These are phyloP conservation scores for Rhizopogon vesiculosus DNA, from an alignment of 768 basidiomycete species.

Conservation along the genomic window DNA sequence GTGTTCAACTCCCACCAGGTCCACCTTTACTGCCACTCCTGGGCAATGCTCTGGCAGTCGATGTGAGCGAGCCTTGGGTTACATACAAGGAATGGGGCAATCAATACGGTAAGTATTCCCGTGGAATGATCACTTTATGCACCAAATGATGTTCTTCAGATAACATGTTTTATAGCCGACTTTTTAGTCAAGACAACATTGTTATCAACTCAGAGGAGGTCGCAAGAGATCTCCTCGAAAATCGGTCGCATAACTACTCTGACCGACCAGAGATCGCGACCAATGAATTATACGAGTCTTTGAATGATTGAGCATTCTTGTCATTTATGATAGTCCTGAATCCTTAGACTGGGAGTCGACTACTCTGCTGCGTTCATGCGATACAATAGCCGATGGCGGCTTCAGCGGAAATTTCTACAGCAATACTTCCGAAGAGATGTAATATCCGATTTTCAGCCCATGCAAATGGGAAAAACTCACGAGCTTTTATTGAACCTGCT, in stretches of 20 bases:
- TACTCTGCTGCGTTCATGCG: constrained; percentile 7
- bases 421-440: constrained; percentile 8
- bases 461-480: background rate
- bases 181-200: too few relatives aligned
- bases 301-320: background rate
- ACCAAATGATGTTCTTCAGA: too few relatives aligned
- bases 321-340: background rate
- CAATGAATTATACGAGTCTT: constrained; percentile 1
- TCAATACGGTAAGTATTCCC: too few relatives aligned
- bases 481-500: constrained; percentile 1
- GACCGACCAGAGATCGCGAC: constrained; percentile 5
- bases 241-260: constrained; percentile 10
- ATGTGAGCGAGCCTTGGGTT: too few relatives aligned
- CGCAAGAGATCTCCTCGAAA: constrained; percentile 7
- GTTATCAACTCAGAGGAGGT: background rate
- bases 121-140: too few relatives aligned
- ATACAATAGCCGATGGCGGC: constrained; percentile 12
- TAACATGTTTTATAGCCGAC: too few relatives aligned
- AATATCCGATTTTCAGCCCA: background rate
- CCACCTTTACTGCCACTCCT: too few relatives aligned
- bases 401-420: constrained; percentile 10
- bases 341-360: constrained; percentile 4
- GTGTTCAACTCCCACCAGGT: too few relatives aligned
- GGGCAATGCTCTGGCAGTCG: too few relatives aligned
- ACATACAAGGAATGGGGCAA: too few relatives aligned